Conservation (phyloP, 2,329 filamentous ascomycete species). For the Pseudophaeomoniella oleicola region DNA sequence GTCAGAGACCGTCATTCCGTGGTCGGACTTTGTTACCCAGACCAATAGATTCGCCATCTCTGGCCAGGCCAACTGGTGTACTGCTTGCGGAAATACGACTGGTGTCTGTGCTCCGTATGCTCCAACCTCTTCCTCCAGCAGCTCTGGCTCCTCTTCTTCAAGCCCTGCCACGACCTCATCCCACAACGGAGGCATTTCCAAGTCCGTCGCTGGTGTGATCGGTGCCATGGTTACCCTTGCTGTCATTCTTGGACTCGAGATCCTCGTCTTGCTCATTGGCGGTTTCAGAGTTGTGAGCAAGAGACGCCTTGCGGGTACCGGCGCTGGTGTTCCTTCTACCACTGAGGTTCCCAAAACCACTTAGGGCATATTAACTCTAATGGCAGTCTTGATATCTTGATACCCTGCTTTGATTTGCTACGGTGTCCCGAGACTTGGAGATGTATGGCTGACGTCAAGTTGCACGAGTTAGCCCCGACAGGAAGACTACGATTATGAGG, state of each 20-base stretch:
- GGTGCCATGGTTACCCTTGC: slow-evolving; percentile 54
- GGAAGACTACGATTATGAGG: no score
- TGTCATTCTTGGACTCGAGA: slow-evolving; percentile 44
- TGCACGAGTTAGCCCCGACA: no score
- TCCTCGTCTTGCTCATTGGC: slow-evolving; percentile 37
- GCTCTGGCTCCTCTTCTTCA: slow-evolving; percentile 13
- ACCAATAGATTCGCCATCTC: slow-evolving; percentile 54
- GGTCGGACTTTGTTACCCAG: slow-evolving; percentile 49
- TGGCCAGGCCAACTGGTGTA: slow-evolving; percentile 57
- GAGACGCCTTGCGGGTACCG: slow-evolving; percentile 21
- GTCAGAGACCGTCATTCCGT: slow-evolving; percentile 41
- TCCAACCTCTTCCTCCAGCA: slow-evolving; percentile 11
- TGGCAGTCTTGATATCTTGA: no score
- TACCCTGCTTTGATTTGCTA: no score
- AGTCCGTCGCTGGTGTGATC: slow-evolving; percentile 66
- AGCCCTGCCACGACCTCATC: slow-evolving; percentile 13
- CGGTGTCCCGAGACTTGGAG: no score
- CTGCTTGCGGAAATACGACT: slow-evolving; percentile 56
- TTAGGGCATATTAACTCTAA: no score
- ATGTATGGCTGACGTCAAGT: no score
- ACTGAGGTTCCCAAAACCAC: no score
- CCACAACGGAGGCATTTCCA: slow-evolving; percentile 39
- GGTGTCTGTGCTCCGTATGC: slow-evolving; percentile 45
- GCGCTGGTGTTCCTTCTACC: background rate
- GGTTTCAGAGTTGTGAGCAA: slow-evolving; percentile 46